phyloP scores from a whole-genome alignment of 768 basidiomycete genomes.

The Xerocomus spinulosus region DNA sequence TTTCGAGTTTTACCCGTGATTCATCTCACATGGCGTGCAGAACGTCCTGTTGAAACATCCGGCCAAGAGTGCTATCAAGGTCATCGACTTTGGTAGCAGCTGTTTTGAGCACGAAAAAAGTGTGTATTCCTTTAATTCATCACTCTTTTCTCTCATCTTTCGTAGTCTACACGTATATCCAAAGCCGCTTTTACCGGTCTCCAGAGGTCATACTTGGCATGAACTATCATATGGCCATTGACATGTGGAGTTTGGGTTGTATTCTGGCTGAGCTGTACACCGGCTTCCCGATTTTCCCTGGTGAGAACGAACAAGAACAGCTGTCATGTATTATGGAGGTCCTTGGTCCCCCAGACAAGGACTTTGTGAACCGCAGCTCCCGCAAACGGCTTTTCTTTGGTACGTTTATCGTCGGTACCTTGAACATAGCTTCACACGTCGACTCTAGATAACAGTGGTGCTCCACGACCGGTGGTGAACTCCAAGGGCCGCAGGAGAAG shows the following conservation, averaged over 20 bases:
- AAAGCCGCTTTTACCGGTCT: constrained; percentile 99
- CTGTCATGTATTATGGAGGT: constrained; percentile 99
- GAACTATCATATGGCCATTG: constrained; percentile 99
- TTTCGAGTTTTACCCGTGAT: background rate
- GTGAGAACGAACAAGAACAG: constrained; percentile 98
- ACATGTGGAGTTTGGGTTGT: constrained; percentile 99
- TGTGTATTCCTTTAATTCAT: constrained; percentile 36
- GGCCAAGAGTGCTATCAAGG: constrained; percentile 93
- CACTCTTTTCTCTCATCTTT: constrained; percentile 6
- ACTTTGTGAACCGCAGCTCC: constrained; percentile 89
- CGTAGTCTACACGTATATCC: constrained; percentile 97
- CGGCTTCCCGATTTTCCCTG: constrained; percentile 97
- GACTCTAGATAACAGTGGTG: constrained; percentile 79
- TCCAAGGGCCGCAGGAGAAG: constrained; percentile 92
- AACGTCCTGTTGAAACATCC: constrained; percentile 94
- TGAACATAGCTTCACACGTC: background rate
- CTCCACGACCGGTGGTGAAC: constrained; percentile 89
- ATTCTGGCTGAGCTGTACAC: constrained; percentile 97
- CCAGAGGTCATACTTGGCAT: constrained; percentile 98
- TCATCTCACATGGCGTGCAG: constrained; percentile 37
- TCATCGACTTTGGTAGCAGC: constrained; percentile 98
- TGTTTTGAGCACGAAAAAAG: constrained; percentile 99
- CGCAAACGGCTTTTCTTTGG: constrained; percentile 96
- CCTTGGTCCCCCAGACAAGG: constrained; percentile 91
- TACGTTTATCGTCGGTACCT: constrained; percentile 32